phyloP scores from a whole-genome alignment of 2,329 filamentous ascomycete species.

The Alternaria sp. region DNA sequence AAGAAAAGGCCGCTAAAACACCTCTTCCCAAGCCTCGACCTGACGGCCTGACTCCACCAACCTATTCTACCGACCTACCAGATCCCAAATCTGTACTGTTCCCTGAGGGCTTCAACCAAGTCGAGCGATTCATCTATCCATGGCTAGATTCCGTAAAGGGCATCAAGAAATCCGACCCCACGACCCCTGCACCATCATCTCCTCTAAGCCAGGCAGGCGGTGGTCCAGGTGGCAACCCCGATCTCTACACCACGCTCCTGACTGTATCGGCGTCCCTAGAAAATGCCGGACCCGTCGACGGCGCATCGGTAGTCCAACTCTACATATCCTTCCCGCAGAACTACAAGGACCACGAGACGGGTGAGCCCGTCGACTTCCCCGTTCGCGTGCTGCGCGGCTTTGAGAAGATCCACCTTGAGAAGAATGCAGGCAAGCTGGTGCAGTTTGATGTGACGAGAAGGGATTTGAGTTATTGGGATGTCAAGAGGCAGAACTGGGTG shows the following conservation, averaged over 20 bases:
- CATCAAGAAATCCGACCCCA: conserved; percentile 49
- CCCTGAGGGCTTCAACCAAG: conserved; percentile 64
- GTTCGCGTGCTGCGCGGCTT: conserved; percentile 51
- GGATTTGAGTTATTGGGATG: conserved; percentile 53
- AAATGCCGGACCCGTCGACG: conserved; percentile 66
- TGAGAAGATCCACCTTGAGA: conserved; percentile 49
- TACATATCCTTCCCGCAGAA: conserved; percentile 59
- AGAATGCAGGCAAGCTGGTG: conserved; percentile 32
- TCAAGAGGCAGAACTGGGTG: conserved; percentile 50
- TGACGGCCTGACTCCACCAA: conserved; percentile 44
- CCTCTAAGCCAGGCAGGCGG: conserved; percentile 69
- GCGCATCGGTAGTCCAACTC: conserved; percentile 63
- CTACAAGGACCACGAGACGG: conserved; percentile 51
- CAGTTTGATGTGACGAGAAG: conserved; percentile 48
- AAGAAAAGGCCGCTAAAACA: conserved; percentile 54
- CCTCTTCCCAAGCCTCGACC: conserved; percentile 43
- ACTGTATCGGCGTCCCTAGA: conserved; percentile 60
- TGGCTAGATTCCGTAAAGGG: conserved; percentile 65
- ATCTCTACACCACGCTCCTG: conserved; percentile 65
- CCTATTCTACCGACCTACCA: conserved; percentile 63
- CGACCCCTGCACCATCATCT: conserved; percentile 65
- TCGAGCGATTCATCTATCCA: conserved; percentile 76
- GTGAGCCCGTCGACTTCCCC: conserved; percentile 64
- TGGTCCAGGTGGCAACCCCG: conserved; percentile 71
- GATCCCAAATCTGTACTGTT: conserved; percentile 64